phyloP scores from a whole-genome alignment of 352 stramenopile species.

The Phytopythium delawarense region DNA sequence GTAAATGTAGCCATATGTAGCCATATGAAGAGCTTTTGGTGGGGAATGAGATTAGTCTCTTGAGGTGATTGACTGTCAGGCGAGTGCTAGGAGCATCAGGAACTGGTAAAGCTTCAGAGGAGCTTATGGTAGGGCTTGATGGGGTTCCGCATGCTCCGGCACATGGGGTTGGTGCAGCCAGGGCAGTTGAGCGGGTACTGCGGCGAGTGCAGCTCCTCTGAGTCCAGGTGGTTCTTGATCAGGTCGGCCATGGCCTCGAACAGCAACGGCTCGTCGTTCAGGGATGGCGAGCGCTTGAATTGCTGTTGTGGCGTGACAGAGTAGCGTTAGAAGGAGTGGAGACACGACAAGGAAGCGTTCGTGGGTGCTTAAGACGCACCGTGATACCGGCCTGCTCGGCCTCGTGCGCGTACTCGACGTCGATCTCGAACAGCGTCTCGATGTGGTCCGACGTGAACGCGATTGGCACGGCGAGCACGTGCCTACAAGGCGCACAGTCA shows the following conservation, averaged over 20 bases:
- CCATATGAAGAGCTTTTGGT: neutral
- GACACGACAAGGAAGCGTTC: neutral
- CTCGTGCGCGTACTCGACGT: constrained; percentile 98
- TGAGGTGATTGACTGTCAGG: neutral
- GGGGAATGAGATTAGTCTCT: neutral
- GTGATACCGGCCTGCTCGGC: constrained; percentile 93
- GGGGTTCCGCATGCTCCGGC: constrained; percentile 81
- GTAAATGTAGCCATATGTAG: constrained; percentile 10
- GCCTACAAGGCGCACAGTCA: constrained; percentile 23
- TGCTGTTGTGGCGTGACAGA: constrained; percentile 29
- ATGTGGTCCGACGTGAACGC: constrained; percentile 99
- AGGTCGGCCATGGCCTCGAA: constrained; percentile 97
- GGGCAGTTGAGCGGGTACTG: constrained; percentile 86
- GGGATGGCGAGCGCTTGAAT: constrained; percentile 93
- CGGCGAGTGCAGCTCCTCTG: constrained; percentile 61
- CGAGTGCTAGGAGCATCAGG: neutral
- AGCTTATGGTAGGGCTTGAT: constrained; percentile 71
- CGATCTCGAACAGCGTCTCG: constrained; percentile 99
- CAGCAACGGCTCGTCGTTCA: constrained; percentile 95
- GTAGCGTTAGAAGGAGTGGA: neutral
- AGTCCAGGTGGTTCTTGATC: constrained; percentile 92
- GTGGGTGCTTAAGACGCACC: constrained; percentile 21
- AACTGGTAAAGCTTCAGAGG: constrained; percentile 2
- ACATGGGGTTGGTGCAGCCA: constrained; percentile 78
- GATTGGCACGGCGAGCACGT: constrained; percentile 97